Evolutionary conservation across 2,329 filamentous ascomycete species (phyloP), one percentile per base, ranked within the genome.

Genomic region (Chaetoscypha palmicola): DNA sequence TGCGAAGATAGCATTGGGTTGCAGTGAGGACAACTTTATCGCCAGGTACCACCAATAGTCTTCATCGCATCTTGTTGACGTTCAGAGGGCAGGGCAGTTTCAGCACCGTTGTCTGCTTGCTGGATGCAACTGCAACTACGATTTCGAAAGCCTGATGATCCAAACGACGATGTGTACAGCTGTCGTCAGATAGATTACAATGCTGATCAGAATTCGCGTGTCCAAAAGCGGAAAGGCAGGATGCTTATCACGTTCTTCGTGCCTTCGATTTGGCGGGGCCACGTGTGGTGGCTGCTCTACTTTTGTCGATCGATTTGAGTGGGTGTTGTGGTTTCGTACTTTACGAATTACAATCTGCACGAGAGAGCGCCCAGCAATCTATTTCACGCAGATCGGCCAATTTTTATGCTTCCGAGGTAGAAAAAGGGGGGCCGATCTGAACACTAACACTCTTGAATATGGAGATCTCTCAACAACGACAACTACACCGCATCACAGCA

Each of bases 21-120:
- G 23, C 38, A 32, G 28, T 16, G 28, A n/a, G 14, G 19, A 16
- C 28, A 41, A 33, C 38, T 41, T 32, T 41, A 41, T 33, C 30
- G 14, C 26, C 26, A 41, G 38, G 38, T 41, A 40, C 23, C 23
- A 31, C 12, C 35, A n/a, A n/a, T n/a, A n/a, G n/a, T n/a, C n/a
- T n/a, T n/a, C n/a, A n/a, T n/a, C n/a, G n/a, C n/a, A n/a, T n/a
- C n/a, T n/a, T n/a, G n/a, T n/a, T n/a, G n/a, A n/a, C n/a, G n/a
- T n/a, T n/a, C n/a, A n/a, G n/a, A n/a, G n/a, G n/a, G n/a, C n/a
- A n/a, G n/a, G n/a, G n/a, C n/a, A n/a, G n/a, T n/a, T n/a, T n/a
- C n/a, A n/a, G n/a, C n/a, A n/a, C n/a, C n/a, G n/a, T n/a, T n/a
- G n/a, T n/a, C n/a, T n/a, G n/a, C n/a, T n/a, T n/a, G n/a, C n/a